phyloP scores from a whole-genome alignment of 768 basidiomycete genomes.

The Podaxis carcinomalis region DNA sequence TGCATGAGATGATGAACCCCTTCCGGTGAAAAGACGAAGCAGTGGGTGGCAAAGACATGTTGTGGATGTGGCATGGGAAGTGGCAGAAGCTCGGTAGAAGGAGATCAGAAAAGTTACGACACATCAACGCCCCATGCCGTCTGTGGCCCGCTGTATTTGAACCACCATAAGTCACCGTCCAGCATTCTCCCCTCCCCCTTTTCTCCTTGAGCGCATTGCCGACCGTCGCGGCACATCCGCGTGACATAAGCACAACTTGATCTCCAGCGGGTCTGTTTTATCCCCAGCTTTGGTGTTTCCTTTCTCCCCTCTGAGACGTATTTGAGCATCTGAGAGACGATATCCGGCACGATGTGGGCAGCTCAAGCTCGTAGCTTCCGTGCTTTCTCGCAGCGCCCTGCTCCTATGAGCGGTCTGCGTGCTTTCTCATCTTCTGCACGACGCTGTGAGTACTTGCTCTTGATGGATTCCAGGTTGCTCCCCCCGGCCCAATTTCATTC shows the following conservation, averaged over 20 bases:
- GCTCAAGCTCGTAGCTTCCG: conserved; percentile 2
- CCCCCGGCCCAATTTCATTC: not conserved
- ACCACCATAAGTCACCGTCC: not conserved
- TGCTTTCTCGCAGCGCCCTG: not conserved
- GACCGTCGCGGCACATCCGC: not conserved
- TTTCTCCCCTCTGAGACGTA: not conserved
- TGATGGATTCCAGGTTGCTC: not conserved
- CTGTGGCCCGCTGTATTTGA: not conserved
- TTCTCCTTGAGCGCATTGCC: too few relatives aligned
- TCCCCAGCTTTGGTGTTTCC: not conserved
- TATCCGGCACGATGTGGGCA: not conserved
- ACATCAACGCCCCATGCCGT: not conserved
- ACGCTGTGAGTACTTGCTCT: conserved; percentile 3
- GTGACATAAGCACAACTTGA: not conserved
- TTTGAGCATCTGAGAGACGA: not conserved
- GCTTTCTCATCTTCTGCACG: conserved; percentile 5
- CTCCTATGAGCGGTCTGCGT: not conserved
- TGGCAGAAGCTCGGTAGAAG: conserved; percentile 4
- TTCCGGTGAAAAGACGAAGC: too few relatives aligned
- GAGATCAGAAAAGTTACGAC: conserved; percentile 5
- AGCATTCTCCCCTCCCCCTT: not conserved
- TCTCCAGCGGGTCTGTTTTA: not conserved
- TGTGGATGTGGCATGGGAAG: not conserved
- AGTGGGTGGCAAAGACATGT: too few relatives aligned
- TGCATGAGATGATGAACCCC: not conserved